A percentile compares a stretch with the other conserved stretches of the same genome.
These are phyloP conservation scores for Pichia exigua DNA, from an alignment of 805 yeast genomes.

Conservation along the genomic window DNA sequence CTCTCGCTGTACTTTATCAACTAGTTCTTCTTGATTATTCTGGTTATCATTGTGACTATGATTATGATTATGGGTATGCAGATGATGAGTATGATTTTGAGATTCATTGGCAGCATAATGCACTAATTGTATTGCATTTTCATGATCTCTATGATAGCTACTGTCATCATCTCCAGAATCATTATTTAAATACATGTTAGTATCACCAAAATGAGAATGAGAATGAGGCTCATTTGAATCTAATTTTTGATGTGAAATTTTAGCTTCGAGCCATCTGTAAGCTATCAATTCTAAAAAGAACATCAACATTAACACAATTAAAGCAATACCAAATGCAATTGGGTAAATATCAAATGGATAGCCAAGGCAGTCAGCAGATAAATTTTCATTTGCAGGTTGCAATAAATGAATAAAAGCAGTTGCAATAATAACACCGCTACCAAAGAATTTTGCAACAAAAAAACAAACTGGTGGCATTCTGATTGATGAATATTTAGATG, in stretches of 20 bases:
- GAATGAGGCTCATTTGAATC: conserved; percentile 29
- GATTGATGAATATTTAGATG: conserved; percentile 51
- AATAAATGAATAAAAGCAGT: conserved; percentile 74
- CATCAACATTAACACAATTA: conserved; percentile 43
- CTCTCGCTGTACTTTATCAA: background rate
- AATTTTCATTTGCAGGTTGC: conserved; percentile 57
- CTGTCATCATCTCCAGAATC: background rate
- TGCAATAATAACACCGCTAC: conserved; percentile 78
- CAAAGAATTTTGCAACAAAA: conserved; percentile 66
- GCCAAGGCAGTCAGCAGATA: conserved; percentile 53
- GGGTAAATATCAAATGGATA: conserved; percentile 48
- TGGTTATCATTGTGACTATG: background rate
- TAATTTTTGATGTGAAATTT: conserved; percentile 15
- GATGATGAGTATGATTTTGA: background rate
- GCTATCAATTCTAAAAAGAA: conserved; percentile 46
- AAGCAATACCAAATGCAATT: conserved; percentile 45
- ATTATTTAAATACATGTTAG: conserved; percentile 14
- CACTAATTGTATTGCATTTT: background rate
- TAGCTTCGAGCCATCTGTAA: conserved; percentile 36
- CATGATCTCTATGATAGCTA: conserved; percentile 1
- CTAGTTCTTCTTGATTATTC: background rate
- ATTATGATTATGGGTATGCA: background rate
- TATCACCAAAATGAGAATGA: conserved; percentile 53
- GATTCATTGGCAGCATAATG: background rate
- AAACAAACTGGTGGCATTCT: conserved; percentile 55